A percentile compares a stretch with the other conserved stretches of the same genome.
Evolutionary conservation across 129 eudicot genomes (phyloP).

Genomic region (Arctium minus): DNA sequence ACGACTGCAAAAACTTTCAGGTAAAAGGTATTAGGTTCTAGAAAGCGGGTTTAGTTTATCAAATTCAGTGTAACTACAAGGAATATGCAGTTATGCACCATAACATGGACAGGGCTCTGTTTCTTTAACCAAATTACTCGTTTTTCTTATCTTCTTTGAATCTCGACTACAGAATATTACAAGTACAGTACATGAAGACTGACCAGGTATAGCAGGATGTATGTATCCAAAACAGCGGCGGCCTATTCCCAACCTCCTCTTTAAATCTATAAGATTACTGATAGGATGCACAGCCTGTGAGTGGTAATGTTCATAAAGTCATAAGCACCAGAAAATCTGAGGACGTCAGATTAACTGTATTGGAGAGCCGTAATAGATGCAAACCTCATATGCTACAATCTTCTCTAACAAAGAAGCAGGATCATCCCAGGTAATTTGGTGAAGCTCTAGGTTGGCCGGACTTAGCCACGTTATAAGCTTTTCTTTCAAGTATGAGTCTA

Average conservation of each 20-base stretch:
- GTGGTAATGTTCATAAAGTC: constrained; percentile 8
- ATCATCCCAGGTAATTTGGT: constrained; percentile 91
- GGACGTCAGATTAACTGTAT: neutral
- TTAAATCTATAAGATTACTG: constrained; percentile 86
- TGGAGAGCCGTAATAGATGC: constrained; percentile 3
- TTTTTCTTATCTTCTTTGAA: neutral
- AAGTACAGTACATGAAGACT: constrained; percentile 16
- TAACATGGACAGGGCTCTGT: neutral
- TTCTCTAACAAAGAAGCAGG: constrained; percentile 96
- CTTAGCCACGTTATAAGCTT: constrained; percentile 93
- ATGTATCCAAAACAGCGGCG: constrained; percentile 96
- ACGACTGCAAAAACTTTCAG: neutral
- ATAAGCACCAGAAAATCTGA: neutral
- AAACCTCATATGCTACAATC: constrained; percentile 90
- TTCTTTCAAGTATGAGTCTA: constrained; percentile 88
- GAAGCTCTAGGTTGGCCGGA: constrained; percentile 95
- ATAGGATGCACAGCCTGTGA: constrained; percentile 97
- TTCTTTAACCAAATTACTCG: neutral
- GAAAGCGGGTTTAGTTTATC: neutral
- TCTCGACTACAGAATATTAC: neutral
- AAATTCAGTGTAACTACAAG: neutral
- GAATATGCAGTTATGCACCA: neutral
- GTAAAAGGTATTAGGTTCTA: neutral
- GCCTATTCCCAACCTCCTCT: constrained; percentile 87
- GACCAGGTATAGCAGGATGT: constrained; percentile 97